A percentile compares a stretch with the other conserved stretches of the same genome.
These are phyloP conservation scores for Pholiota adiposa DNA, from an alignment of 1,284 basidiomycete species.

Conservation along the genomic window DNA sequence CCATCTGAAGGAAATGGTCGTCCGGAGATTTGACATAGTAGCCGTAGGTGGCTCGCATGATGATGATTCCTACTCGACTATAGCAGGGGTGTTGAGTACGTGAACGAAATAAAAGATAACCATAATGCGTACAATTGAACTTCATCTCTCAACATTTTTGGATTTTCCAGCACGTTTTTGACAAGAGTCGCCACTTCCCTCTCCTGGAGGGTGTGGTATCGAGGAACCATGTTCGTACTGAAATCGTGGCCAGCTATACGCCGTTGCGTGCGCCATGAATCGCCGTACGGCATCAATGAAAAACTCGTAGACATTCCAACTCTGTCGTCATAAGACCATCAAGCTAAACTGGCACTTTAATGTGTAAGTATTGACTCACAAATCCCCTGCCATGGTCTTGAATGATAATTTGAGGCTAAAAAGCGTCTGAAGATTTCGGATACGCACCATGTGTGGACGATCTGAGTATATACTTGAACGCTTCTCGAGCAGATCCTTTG, in stretches of 20 bases:
- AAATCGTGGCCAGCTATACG: constrained; percentile 35
- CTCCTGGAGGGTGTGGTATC: constrained; percentile 33
- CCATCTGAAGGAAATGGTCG: constrained; percentile 36
- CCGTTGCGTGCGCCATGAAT: constrained; percentile 40
- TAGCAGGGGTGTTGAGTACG: not conserved
- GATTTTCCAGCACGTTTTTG: constrained; percentile 30
- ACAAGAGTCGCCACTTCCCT: constrained; percentile 34
- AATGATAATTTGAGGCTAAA: not conserved
- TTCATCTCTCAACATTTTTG: constrained; percentile 29
- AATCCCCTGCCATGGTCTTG: constrained; percentile 15
- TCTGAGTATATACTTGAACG: constrained; percentile 21
- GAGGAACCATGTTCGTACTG: constrained; percentile 24
- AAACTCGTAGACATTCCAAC: constrained; percentile 35
- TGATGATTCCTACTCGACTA: constrained; percentile 37
- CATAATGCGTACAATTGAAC: constrained; percentile 34
- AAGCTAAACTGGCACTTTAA: not conserved
- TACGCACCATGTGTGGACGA: constrained; percentile 18
- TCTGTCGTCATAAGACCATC: not conserved
- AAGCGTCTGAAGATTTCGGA: not conserved
- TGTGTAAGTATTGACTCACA: constrained; percentile 7
- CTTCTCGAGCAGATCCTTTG: constrained; percentile 24
- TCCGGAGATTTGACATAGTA: constrained; percentile 34
- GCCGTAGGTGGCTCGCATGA: constrained; percentile 40
- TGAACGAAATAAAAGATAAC: not conserved
- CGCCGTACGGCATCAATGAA: constrained; percentile 35